Conservation (phyloP, 805 yeast genomes). For the Millerozyma acaciae region DNA sequence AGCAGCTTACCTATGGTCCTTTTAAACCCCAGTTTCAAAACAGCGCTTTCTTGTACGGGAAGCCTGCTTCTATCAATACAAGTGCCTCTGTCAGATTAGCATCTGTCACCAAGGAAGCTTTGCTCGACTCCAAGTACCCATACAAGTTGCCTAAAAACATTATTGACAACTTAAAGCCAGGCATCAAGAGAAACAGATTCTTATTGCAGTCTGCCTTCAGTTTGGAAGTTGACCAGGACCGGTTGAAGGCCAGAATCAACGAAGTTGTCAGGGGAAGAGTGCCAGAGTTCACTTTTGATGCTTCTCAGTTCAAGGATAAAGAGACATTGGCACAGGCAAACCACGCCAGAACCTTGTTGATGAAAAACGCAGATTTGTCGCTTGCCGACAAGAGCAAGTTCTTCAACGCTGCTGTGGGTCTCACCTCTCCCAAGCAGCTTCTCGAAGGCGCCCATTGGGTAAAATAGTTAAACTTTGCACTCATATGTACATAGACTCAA, state of each 20-base stretch:
- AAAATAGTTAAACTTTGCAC: too few relatives aligned
- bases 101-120: slow-evolving; percentile 36
- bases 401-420: slow-evolving; percentile 29
- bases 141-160: slow-evolving; percentile 33
- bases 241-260: slow-evolving; percentile 22
- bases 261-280: slow-evolving; percentile 32
- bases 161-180: slow-evolving; percentile 16
- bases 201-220: slow-evolving; percentile 29
- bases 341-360: slow-evolving; percentile 14
- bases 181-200: slow-evolving; percentile 25
- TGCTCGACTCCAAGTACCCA: slow-evolving; percentile 39
- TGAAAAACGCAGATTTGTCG: slow-evolving; percentile 26
- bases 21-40: slow-evolving; percentile 19
- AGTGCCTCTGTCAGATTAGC: slow-evolving; percentile 32
- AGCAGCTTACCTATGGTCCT: slow-evolving; percentile 9
- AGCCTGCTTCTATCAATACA: slow-evolving; percentile 26
- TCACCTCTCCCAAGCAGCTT: slow-evolving; percentile 21
- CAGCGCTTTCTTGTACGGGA: slow-evolving; percentile 36
- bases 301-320: slow-evolving; percentile 5
- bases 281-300: slow-evolving; percentile 10
- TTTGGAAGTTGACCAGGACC: slow-evolving; percentile 18
- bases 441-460: slow-evolving; percentile 26
- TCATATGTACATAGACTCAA: too few relatives aligned
- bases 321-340: slow-evolving; percentile 11
- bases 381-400: slow-evolving; percentile 25